These are phyloP conservation scores for Cladosporium colombiae DNA, from an alignment of 2,329 filamentous ascomycete genomes.

Conservation along the genomic window DNA sequence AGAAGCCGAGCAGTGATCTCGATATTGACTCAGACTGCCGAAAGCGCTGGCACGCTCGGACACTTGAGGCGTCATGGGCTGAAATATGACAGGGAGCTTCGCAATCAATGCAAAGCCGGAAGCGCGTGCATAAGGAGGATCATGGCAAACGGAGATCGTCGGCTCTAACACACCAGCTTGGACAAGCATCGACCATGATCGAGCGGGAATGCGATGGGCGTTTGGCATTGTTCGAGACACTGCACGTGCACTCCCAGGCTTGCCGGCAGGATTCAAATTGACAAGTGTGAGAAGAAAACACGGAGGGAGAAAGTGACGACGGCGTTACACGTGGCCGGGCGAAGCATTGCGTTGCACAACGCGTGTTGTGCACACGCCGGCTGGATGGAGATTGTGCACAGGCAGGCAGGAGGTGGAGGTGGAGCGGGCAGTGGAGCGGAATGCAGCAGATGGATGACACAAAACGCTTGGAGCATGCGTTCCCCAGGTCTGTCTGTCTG, in stretches of 20 bases:
- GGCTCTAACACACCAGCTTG: not conserved
- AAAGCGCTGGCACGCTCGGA: not conserved
- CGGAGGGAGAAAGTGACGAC: not conserved
- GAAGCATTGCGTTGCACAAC: conserved; percentile 12
- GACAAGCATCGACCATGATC: not conserved
- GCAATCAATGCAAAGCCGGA: not conserved
- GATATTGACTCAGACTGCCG: not conserved
- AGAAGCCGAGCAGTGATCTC: not conserved
- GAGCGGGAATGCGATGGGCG: not conserved
- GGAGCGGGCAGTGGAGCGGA: not conserved
- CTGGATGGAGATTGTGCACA: not conserved
- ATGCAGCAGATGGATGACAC: conserved; percentile 7
- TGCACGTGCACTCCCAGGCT: conserved; percentile 1
- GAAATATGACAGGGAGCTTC: not conserved
- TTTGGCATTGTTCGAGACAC: not conserved
- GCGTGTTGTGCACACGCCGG: not conserved
- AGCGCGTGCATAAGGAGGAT: not conserved
- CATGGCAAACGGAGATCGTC: not conserved
- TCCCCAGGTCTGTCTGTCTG: not conserved
- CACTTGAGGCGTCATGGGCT: not conserved
- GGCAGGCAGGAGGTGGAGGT: not conserved
- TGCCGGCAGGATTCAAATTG: conserved; percentile 1
- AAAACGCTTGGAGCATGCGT: not conserved
- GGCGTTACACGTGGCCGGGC: conserved; percentile 5
- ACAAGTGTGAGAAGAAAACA: not conserved